These are phyloP conservation scores for Podaxis pistillaris DNA, from an alignment of 768 basidiomycete species.

Conservation along the genomic window DNA sequence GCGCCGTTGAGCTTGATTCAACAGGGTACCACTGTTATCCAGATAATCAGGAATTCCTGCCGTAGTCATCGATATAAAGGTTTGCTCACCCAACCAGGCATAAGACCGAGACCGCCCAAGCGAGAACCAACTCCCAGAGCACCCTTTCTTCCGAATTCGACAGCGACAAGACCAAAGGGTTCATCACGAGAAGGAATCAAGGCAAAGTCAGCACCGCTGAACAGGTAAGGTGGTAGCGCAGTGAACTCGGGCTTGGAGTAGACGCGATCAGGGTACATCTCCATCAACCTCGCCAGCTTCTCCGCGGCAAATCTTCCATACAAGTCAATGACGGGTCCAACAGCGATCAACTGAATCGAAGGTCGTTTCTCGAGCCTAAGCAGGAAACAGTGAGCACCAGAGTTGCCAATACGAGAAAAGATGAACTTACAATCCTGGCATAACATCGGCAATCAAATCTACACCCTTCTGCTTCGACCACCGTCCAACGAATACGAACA, in stretches of 20 bases:
- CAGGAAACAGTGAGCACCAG: constrained; percentile 9
- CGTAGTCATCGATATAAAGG: not conserved
- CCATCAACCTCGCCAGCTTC: constrained; percentile 90
- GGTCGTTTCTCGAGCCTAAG: constrained; percentile 80
- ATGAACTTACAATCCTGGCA: constrained; percentile 75
- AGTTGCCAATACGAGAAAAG: constrained; percentile 2
- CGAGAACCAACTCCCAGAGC: constrained; percentile 94
- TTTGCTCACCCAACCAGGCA: constrained; percentile 91
- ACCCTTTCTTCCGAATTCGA: constrained; percentile 96
- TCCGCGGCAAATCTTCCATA: constrained; percentile 96
- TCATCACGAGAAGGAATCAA: constrained; percentile 95
- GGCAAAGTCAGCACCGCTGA: constrained; percentile 94
- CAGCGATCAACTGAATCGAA: constrained; percentile 81
- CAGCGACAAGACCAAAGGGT: constrained; percentile 93
- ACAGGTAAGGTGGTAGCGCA: constrained; percentile 87
- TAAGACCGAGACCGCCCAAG: constrained; percentile 90
- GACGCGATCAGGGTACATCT: constrained; percentile 91
- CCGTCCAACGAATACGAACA: constrained; percentile 95
- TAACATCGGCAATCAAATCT: constrained; percentile 94
- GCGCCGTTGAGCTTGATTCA: constrained; percentile 87
- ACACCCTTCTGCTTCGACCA: constrained; percentile 99
- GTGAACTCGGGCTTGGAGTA: constrained; percentile 98
- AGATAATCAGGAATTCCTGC: constrained; percentile 4
- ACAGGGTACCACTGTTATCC: constrained; percentile 88
- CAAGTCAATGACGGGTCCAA: constrained; percentile 93